Conservation (phyloP, 352 stramenopile genomes). For the Globisporangium recalcitrans region DNA sequence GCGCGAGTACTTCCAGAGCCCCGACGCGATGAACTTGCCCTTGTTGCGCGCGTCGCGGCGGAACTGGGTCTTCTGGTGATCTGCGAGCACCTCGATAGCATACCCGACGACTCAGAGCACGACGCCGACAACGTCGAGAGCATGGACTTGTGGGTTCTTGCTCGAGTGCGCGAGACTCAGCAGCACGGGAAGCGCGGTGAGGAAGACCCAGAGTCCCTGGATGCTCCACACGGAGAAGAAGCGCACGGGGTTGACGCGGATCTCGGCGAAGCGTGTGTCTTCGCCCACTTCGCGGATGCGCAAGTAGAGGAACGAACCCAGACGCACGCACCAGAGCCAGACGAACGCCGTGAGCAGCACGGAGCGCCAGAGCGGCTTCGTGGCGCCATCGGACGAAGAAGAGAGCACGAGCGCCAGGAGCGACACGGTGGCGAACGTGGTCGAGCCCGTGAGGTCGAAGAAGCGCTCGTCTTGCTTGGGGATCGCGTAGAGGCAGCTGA, state of each 20-base stretch:
- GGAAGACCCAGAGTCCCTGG: constrained; percentile 78
- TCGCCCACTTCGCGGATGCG: constrained; percentile 62
- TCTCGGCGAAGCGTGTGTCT: constrained; percentile 71
- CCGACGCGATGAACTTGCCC: constrained; percentile 56
- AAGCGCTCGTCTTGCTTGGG: constrained; percentile 69
- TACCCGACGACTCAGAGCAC: constrained; percentile 44
- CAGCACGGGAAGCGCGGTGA: constrained; percentile 68
- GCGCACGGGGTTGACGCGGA: constrained; percentile 49
- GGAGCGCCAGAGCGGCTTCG: constrained; percentile 43
- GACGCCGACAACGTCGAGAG: constrained; percentile 41
- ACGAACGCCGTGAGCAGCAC: constrained; percentile 58
- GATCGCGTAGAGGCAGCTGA: constrained; percentile 60
- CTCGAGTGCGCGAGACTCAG: constrained; percentile 38
- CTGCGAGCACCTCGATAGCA: constrained; percentile 45
- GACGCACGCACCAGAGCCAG: constrained; percentile 70
- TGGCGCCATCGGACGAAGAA: constrained; percentile 1
- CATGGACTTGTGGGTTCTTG: constrained; percentile 18
- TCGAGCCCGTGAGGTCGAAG: constrained; percentile 81
- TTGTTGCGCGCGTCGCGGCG: constrained; percentile 38
- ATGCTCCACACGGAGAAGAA: constrained; percentile 82
- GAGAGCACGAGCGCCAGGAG: constrained; percentile 31
- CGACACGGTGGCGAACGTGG: constrained; percentile 62
- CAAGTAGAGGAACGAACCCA: constrained; percentile 75
- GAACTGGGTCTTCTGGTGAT: constrained; percentile 59
- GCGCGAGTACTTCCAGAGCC: constrained; percentile 85